phyloP scores from a whole-genome alignment of 305 asterid genomes.

The Solanum hybrid region DNA sequence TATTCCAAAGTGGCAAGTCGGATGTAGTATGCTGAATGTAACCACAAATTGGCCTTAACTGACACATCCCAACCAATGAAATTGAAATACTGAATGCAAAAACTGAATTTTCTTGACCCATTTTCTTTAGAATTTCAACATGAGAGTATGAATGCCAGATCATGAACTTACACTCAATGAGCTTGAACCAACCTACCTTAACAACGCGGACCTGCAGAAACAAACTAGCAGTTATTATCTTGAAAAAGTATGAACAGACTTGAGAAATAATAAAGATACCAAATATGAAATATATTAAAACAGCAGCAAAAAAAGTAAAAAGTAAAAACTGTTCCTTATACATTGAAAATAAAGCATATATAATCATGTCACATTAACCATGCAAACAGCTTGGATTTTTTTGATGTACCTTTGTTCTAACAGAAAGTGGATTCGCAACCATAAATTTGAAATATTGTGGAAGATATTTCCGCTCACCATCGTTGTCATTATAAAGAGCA shows the following conservation, averaged over 20 bases:
- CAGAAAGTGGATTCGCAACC: slow-evolving; percentile 94
- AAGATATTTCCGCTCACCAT: slow-evolving; percentile 86
- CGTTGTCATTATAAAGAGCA: slow-evolving; percentile 86
- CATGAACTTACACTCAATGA: slow-evolving; percentile 29
- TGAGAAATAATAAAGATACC: background rate
- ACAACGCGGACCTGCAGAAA: slow-evolving; percentile 83
- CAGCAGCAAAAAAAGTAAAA: background rate
- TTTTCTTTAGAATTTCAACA: background rate
- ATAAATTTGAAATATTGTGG: slow-evolving; percentile 96
- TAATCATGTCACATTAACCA: background rate
- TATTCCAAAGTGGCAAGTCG: background rate
- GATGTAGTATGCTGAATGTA: background rate
- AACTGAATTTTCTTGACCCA: background rate
- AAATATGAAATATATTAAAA: background rate
- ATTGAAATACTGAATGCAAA: background rate
- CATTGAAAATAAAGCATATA: background rate
- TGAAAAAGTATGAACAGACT: background rate
- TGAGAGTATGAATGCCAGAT: slow-evolving; percentile 5
- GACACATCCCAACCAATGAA: background rate
- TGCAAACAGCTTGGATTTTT: background rate
- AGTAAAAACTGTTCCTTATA: background rate
- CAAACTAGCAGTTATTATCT: slow-evolving; percentile 14
- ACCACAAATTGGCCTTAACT: background rate
- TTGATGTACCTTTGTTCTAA: slow-evolving; percentile 77
- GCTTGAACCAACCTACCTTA: slow-evolving; percentile 61